phyloP scores from a whole-genome alignment of 495 filamentous ascomycete genomes.

The Podospora fimiseda region DNA sequence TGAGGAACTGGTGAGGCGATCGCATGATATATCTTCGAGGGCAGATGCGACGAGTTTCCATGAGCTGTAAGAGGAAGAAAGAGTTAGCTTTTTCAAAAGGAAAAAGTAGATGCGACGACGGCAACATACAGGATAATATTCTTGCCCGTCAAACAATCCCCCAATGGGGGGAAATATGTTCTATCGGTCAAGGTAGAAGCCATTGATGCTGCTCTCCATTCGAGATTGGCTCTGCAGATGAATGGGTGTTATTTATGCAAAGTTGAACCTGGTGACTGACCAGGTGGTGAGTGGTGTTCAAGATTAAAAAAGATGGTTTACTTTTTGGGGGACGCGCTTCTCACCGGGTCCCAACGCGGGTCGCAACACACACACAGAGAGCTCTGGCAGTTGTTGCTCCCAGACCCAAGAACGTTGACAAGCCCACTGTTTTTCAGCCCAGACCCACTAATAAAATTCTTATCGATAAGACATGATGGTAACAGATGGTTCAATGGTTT shows the following conservation, averaged over 20 bases:
- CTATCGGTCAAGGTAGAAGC: slow-evolving; percentile 49
- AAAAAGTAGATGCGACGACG: slow-evolving; percentile 18
- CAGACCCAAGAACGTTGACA: background rate
- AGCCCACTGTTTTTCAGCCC: slow-evolving; percentile 14
- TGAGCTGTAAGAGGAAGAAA: slow-evolving; percentile 54
- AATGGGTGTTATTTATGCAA: no score
- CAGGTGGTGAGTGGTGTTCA: background rate
- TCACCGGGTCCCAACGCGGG: slow-evolving; percentile 9
- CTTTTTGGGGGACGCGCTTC: slow-evolving; percentile 4
- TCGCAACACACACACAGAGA: slow-evolving; percentile 4
- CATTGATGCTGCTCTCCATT: slow-evolving; percentile 55
- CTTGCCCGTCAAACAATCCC: slow-evolving; percentile 41
- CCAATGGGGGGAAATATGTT: slow-evolving; percentile 43
- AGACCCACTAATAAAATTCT: background rate
- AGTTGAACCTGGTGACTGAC: slow-evolving; percentile 1
- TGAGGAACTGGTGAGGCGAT: slow-evolving; percentile 41
- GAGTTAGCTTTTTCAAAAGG: slow-evolving; percentile 31
- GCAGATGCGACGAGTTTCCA: slow-evolving; percentile 69
- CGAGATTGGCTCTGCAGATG: no score
- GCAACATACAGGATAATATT: slow-evolving; percentile 36
- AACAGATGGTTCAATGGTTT: no score
- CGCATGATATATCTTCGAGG: slow-evolving; percentile 47
- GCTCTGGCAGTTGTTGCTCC: slow-evolving; percentile 4
- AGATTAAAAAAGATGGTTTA: slow-evolving; percentile 5
- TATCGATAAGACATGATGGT: slow-evolving; percentile 17